Evolutionary conservation across 2,329 filamentous ascomycete genomes (phyloP), one percentile per base, ranked within the genome.

Genomic region (Hypomyces perniciosus): DNA sequence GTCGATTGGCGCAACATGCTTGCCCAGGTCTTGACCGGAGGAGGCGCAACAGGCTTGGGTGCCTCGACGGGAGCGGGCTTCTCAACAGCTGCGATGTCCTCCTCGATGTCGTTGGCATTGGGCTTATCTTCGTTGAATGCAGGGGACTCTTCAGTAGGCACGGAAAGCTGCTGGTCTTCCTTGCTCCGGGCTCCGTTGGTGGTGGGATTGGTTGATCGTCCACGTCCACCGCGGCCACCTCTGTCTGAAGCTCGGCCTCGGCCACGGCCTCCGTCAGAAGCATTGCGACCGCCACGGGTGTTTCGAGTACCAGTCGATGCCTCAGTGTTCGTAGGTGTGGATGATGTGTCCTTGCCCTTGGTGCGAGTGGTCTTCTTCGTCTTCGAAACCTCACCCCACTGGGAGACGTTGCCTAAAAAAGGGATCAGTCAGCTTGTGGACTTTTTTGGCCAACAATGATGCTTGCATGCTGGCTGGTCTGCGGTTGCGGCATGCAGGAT

Each of bases 351-450:
- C 70, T 87, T 86, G 55, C 77, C 75, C 79, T 91, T 92, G 59
- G 84, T 78, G 69, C 84, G 83, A 62, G 83, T 76, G 61, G 86
- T 82, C 76, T 90, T 91, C 75, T 86, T 86, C 64, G 82, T 80
- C 77, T 88, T 88, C 60, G 85, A 86, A 59, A 93, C 88, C 68
- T 92, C 87, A 61, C 84, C 85, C 82, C 90, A 93, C 74, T 90
- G 87, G 57, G 88, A 84, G 63, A 91, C 85, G 58, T 82, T 80
- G 63, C 88, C 88, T 90, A 63, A 53, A 58, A 43, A 39, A 50
- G 57, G 54, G 44, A 35, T 10, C 33, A 27, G 56, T 61, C 44
- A 61, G 58, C 53, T 42, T 51, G 26, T 27, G n/a, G 35, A 26
- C 29, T 26, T 12, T 33, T 13, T 8, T 10, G 10, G 7, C 10